Conservation (phyloP, 257 asterid genomes). For the Solanum pimpinellifolium region DNA sequence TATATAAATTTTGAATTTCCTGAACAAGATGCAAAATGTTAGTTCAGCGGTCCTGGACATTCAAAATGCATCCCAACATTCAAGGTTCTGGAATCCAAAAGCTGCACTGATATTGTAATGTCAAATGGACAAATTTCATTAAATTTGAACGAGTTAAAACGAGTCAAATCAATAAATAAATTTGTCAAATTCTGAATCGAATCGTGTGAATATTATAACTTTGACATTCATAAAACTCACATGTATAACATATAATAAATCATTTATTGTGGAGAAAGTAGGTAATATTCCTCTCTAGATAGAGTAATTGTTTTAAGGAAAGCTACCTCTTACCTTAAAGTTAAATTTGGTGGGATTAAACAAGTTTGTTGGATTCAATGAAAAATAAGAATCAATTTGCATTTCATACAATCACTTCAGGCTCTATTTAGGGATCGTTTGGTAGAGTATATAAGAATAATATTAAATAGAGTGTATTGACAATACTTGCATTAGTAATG, state of each 20-base stretch:
- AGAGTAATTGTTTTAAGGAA: not conserved
- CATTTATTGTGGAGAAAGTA: not conserved
- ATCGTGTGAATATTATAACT: not conserved
- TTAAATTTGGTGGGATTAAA: not conserved
- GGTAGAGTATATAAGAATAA: too few relatives aligned
- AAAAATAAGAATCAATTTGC: not conserved
- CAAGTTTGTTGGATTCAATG: not conserved
- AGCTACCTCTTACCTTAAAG: not conserved
- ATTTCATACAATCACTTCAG: not conserved
- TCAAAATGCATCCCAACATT: too few relatives aligned
- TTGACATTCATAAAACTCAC: not conserved
- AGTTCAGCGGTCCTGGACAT: too few relatives aligned
- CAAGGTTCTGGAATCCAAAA: not conserved
- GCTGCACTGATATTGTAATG: not conserved
- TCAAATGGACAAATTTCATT: not conserved
- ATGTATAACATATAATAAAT: not conserved
- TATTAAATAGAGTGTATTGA: too few relatives aligned
- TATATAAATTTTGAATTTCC: too few relatives aligned
- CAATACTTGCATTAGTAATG: too few relatives aligned
- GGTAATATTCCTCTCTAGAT: not conserved
- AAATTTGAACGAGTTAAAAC: not conserved
- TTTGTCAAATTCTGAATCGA: not conserved
- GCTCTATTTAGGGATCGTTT: too few relatives aligned
- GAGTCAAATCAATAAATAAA: not conserved
- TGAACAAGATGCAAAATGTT: too few relatives aligned